Base-by-base conservation (phyloP, 2,329 filamentous ascomycete genomes). In the Curvularia hawaiiensis region DNA sequence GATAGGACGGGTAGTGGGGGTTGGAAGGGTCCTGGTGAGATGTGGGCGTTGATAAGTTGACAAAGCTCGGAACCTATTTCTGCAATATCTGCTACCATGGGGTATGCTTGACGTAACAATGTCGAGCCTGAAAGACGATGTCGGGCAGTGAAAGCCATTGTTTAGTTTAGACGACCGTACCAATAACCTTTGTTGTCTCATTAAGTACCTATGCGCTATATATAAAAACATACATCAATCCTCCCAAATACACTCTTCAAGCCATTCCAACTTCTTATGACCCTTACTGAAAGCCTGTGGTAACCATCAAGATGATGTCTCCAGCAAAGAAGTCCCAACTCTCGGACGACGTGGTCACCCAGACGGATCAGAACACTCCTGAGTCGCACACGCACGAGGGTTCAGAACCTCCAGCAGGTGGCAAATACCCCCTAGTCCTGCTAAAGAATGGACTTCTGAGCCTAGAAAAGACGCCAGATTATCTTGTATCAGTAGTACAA, bases 1-100 rank as follows among this genome's bases (percentile, higher is more conserved):
- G 68, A 70, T 59, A 40, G 68, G 24, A 57, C 41, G 16, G 68
- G 69, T 4, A 49, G 33, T 5, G 65, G 62, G 63, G 67, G 54
- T 40, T 70, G 54, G 54, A 35, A 64, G 24, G 54, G 35, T 4
- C 50, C 43, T 22, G 65, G 69, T 35, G 69, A 72, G 40, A 50
- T 72, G 3, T 63, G 59, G 39, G 35, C 5, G 16, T 38, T 38
- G 16, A 16, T 38, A 38, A 38, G 35, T 38, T 18, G 7, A 38
- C 5, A 5, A n/a, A 35, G 33, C 33, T 16, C n/a, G 33, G 8
- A 38, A n/a, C 35, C 35, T 9, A n/a, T 7, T 18, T 18, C 12
- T 35, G 33, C 1, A 35, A 35, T 7, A 35, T 35, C 35, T 38
- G 16, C 35, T 18, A 38, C 9, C 16, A n/a, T 38, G 9, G 9